phyloP scores from a whole-genome alignment of 164 flowering plant species.

The Magnolia kwangsiensis region DNA sequence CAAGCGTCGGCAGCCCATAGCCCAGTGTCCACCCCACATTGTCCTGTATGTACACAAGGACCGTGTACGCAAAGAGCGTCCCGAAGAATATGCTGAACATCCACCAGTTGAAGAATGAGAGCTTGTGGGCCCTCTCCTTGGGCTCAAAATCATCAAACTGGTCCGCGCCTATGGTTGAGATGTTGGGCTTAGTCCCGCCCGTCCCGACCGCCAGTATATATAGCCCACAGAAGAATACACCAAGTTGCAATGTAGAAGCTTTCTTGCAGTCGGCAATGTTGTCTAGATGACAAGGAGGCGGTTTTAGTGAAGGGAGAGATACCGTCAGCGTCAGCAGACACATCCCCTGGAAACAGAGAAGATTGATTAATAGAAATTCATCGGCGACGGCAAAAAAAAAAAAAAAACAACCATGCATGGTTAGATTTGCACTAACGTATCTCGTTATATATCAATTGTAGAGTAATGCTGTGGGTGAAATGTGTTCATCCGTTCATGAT shows the following conservation, averaged over 20 bases:
- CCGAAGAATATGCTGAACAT: constrained; percentile 55
- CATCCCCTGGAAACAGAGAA: constrained; percentile 53
- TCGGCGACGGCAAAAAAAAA: no score
- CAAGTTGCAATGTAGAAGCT: constrained; percentile 20
- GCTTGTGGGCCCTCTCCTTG: no score
- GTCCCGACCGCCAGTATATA: constrained; percentile 52
- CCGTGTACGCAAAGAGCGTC: constrained; percentile 50
- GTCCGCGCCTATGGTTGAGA: constrained; percentile 10
- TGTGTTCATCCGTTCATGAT: no score
- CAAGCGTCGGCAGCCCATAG: constrained; percentile 45
- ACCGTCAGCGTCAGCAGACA: constrained; percentile 44
- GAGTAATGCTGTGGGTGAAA: no score
- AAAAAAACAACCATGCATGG: no score
- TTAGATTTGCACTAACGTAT: no score
- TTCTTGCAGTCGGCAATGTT: background rate
- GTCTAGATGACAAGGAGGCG: constrained; percentile 34
- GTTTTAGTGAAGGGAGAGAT: constrained; percentile 34
- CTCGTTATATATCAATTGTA: no score
- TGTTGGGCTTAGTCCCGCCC: constrained; percentile 73
- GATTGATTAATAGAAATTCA: no score
- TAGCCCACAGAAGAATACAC: constrained; percentile 39
- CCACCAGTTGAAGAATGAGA: constrained; percentile 47
- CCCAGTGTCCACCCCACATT: constrained; percentile 50
- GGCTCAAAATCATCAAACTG: no score
- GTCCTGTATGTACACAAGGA: constrained; percentile 58